Percentiles rank a stretch among this genome's conserved stretches.
Evolutionary conservation across 2,329 filamentous ascomycete genomes (phyloP).

Genomic region (Claviceps digitariae): DNA sequence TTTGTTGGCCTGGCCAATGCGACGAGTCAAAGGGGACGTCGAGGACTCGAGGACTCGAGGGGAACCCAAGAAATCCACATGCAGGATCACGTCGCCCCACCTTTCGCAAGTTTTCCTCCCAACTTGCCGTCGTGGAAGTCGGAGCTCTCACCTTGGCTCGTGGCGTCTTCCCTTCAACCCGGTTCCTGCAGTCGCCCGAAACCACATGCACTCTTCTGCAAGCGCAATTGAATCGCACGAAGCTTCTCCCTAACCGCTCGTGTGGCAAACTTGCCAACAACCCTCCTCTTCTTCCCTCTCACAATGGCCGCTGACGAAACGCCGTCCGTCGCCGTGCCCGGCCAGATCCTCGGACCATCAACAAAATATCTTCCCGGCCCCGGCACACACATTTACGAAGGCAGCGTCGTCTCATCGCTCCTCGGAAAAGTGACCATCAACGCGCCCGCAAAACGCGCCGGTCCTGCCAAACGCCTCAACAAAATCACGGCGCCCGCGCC

Average conservation of each 20-base stretch:
- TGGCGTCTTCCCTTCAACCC: neutral
- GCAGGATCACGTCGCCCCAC: neutral
- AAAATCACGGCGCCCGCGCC: slow-evolving; percentile 36
- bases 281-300: neutral
- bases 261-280: neutral
- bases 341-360: slow-evolving; percentile 60
- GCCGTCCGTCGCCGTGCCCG: slow-evolving; percentile 59
- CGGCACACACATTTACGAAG: slow-evolving; percentile 70
- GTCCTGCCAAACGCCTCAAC: slow-evolving; percentile 44
- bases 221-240: neutral
- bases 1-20: neutral
- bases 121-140: neutral
- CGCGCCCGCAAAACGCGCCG: slow-evolving; percentile 31
- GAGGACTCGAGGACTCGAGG: neutral
- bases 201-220: neutral
- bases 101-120: neutral
- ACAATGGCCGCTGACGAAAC: slow-evolving; percentile 22
- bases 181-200: too few relatives aligned
- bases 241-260: neutral
- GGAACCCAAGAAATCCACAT: too few relatives aligned
- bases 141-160: neutral
- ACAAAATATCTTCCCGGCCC: slow-evolving; percentile 58
- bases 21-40: neutral
- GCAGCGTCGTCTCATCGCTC: slow-evolving; percentile 68
- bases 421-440: slow-evolving; percentile 54